phyloP scores from a whole-genome alignment of 208 protist genomes.

The Willaertia magna region DNA sequence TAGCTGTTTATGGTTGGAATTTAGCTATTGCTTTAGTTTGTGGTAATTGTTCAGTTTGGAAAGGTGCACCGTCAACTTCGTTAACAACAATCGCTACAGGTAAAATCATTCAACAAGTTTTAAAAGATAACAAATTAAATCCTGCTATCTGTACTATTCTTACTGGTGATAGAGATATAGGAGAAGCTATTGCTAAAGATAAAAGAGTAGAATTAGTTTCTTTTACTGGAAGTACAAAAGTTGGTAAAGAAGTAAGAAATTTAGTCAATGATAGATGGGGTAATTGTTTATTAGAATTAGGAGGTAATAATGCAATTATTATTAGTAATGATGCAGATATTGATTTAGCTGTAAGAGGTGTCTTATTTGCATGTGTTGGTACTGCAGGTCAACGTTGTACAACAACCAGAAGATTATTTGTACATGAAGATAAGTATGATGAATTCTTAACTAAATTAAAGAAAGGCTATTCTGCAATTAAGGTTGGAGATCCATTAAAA shows the following conservation, averaged over 20 bases:
- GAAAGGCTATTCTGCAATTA: conserved; percentile 37
- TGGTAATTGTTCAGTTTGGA: conserved; percentile 50
- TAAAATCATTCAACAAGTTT: conserved; percentile 43
- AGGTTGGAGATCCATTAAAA: conserved; percentile 41
- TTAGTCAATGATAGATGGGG: conserved; percentile 41
- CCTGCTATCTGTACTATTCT: conserved; percentile 28
- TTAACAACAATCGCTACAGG: conserved; percentile 38
- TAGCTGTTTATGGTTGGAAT: conserved; percentile 56
- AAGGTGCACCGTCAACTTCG: conserved; percentile 40
- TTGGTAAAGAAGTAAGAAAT: conserved; percentile 15
- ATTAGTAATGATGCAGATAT: conserved; percentile 48
- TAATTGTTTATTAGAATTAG: conserved; percentile 44
- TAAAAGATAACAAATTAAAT: conserved; percentile 38
- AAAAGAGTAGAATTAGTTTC: conserved; percentile 40
- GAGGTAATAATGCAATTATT: conserved; percentile 58
- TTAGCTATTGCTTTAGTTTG: conserved; percentile 39
- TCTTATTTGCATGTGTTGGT: conserved; percentile 49
- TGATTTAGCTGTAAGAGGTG: conserved; percentile 34
- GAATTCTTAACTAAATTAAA: conserved; percentile 28
- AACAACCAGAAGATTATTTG: conserved; percentile 33
- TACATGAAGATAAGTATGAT: conserved; percentile 48
- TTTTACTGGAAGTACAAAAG: conserved; percentile 50
- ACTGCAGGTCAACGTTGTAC: conserved; percentile 58
- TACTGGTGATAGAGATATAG: conserved; percentile 38
- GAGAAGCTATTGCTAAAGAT: conserved; percentile 40